These are phyloP conservation scores for Pestalotiopsis sp. DNA, from an alignment of 2,329 filamentous ascomycete genomes.

Conservation along the genomic window DNA sequence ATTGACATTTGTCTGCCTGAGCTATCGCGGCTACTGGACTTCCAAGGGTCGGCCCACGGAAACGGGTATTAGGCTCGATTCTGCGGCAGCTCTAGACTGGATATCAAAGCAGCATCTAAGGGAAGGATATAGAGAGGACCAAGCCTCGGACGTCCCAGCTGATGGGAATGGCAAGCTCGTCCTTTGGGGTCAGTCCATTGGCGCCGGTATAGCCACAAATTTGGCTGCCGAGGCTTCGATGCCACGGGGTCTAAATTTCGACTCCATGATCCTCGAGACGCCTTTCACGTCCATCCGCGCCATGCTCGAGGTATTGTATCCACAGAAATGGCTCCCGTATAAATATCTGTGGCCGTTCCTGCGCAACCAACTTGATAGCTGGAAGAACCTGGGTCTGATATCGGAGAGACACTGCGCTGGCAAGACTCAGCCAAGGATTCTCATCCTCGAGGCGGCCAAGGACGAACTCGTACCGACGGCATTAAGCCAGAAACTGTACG, in stretches of 20 bases:
- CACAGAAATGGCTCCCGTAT: constrained; percentile 80
- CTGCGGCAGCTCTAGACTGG: constrained; percentile 66
- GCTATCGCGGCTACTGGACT: constrained; percentile 78
- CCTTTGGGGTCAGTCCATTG: constrained; percentile 79
- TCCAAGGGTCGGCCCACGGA: constrained; percentile 74
- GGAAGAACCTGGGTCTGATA: constrained; percentile 50
- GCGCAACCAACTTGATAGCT: constrained; percentile 63
- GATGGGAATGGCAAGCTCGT: constrained; percentile 43
- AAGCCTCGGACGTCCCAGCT: not conserved
- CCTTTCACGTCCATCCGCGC: constrained; percentile 72
- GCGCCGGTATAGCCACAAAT: constrained; percentile 70
- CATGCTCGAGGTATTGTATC: constrained; percentile 75
- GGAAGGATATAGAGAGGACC: not conserved
- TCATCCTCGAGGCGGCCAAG: constrained; percentile 58
- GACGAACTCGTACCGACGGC: constrained; percentile 61
- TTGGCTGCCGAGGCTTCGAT: constrained; percentile 48
- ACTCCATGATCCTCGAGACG: constrained; percentile 70
- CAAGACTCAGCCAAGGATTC: constrained; percentile 37
- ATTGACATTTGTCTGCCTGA: constrained; percentile 57
- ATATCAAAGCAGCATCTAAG: constrained; percentile 47
- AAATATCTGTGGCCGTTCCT: constrained; percentile 75
- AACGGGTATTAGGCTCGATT: constrained; percentile 69
- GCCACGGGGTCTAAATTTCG: constrained; percentile 40
- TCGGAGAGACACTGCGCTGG: constrained; percentile 30
- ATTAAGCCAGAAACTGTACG: constrained; percentile 48